Evolutionary conservation across 192 early-diverging fungal species (phyloP).

Genomic region (Backusella australiensis): DNA sequence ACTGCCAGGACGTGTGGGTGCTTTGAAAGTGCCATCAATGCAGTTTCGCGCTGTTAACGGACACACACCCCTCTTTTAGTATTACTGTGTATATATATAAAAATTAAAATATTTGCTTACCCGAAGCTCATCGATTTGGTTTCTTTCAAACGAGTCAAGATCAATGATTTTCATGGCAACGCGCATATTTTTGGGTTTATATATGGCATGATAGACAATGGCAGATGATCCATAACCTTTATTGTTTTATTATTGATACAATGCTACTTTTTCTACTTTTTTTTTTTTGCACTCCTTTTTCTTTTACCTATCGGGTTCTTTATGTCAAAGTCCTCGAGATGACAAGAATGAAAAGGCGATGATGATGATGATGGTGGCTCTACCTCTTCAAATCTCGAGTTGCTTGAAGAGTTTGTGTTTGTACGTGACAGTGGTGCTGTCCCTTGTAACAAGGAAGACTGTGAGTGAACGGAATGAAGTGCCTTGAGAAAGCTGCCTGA

Average conservation of each 20-base stretch:
- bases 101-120: slow-evolving; percentile 29
- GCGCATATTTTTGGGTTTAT: slow-evolving; percentile 63
- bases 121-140: slow-evolving; percentile 88
- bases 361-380: background rate
- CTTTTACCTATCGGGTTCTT: slow-evolving; percentile 26
- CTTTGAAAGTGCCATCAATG: slow-evolving; percentile 84
- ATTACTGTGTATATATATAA: no score
- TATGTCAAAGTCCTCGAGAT: slow-evolving; percentile 31
- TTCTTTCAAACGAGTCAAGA: slow-evolving; percentile 85
- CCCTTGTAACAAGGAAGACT: background rate
- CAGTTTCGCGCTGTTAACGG: slow-evolving; percentile 53
- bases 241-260: background rate
- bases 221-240: slow-evolving; percentile 86
- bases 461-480: background rate
- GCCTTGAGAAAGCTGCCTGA: background rate
- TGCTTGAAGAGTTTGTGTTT: background rate
- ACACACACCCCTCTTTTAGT: no score
- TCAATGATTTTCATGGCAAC: slow-evolving; percentile 87
- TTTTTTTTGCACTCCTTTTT: background rate
- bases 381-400: background rate
- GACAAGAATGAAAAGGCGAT: background rate
- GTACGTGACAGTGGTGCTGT: background rate
- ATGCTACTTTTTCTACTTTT: background rate
- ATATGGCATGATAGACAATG: slow-evolving; percentile 76
- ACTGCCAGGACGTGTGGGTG: slow-evolving; percentile 81